phyloP scores from a whole-genome alignment of 1,284 basidiomycete species.

The Boletus sp. region DNA sequence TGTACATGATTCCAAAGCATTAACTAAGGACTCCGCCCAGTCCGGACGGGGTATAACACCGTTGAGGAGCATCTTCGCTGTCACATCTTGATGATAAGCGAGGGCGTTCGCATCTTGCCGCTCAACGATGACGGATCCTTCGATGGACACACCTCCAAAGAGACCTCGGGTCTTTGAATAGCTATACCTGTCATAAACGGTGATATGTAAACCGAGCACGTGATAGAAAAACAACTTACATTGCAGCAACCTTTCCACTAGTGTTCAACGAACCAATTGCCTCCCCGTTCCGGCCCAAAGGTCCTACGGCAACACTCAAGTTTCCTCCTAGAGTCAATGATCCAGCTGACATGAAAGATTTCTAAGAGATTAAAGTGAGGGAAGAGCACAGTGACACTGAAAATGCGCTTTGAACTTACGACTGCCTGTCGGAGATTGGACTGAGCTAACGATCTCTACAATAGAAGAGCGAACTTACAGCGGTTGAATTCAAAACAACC shows the following conservation, averaged over 20 bases:
- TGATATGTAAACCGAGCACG: slow-evolving; percentile 12
- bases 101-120: slow-evolving; percentile 88
- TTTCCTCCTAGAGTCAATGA: slow-evolving; percentile 94
- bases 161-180: slow-evolving; percentile 96
- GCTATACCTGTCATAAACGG: slow-evolving; percentile 65
- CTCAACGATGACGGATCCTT: slow-evolving; percentile 95
- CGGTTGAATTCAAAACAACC: slow-evolving; percentile 85
- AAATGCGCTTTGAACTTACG: slow-evolving; percentile 45
- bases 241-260: slow-evolving; percentile 89
- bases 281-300: slow-evolving; percentile 93
- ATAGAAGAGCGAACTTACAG: slow-evolving; percentile 51
- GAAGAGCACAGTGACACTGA: not conserved
- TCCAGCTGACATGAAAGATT: slow-evolving; percentile 94
- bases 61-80: slow-evolving; percentile 78
- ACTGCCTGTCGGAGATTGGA: slow-evolving; percentile 49
- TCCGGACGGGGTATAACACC: slow-evolving; percentile 75
- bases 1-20: slow-evolving; percentile 74
- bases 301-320: slow-evolving; percentile 90
- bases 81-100: slow-evolving; percentile 78
- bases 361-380: slow-evolving; percentile 45
- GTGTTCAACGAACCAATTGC: slow-evolving; percentile 87
- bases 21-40: slow-evolving; percentile 77
- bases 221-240: slow-evolving; percentile 52
- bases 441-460: slow-evolving; percentile 16
- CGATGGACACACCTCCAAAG: slow-evolving; percentile 85